phyloP scores from a whole-genome alignment of 2,329 filamentous ascomycete species.

The Hypoxylon sp. region DNA sequence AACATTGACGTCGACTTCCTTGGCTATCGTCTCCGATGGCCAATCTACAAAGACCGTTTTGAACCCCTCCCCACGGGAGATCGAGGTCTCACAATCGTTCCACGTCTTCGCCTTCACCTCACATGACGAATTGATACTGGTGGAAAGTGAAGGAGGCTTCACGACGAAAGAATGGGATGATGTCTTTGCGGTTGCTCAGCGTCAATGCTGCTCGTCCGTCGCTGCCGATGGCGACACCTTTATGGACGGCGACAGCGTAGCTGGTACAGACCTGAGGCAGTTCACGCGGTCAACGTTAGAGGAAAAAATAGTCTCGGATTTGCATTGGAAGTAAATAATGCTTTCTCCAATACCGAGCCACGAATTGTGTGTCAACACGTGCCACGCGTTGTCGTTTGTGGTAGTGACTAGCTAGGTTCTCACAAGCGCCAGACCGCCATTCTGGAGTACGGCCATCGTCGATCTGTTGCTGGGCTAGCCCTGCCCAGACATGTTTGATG shows the following conservation, averaged over 20 bases:
- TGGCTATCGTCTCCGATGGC: conserved; percentile 66
- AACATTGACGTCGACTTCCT: conserved; percentile 73
- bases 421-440: conserved; percentile 20
- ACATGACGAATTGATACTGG: conserved; percentile 76
- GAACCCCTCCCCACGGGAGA: conserved; percentile 72
- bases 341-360: conserved; percentile 2
- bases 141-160: conserved; percentile 86
- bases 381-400: conserved; percentile 16
- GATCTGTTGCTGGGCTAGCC: conserved; percentile 13
- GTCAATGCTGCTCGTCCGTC: conserved; percentile 69
- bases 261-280: conserved; percentile 64
- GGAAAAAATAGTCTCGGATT: conserved; percentile 53
- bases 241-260: conserved; percentile 59
- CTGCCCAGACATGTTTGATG: conserved; percentile 32
- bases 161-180: conserved; percentile 79
- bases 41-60: conserved; percentile 59
- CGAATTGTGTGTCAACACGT: conserved; percentile 12
- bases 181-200: conserved; percentile 72
- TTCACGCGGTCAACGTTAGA: conserved; percentile 73
- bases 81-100: conserved; percentile 73
- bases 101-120: conserved; percentile 90
- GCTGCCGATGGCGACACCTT: conserved; percentile 56
- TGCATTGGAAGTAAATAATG: conserved; percentile 67
- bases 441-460: conserved; percentile 14
- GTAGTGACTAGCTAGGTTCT: conserved; percentile 25